Base-by-base conservation (phyloP, 495 filamentous ascomycete species). In the Poronia punctata region DNA sequence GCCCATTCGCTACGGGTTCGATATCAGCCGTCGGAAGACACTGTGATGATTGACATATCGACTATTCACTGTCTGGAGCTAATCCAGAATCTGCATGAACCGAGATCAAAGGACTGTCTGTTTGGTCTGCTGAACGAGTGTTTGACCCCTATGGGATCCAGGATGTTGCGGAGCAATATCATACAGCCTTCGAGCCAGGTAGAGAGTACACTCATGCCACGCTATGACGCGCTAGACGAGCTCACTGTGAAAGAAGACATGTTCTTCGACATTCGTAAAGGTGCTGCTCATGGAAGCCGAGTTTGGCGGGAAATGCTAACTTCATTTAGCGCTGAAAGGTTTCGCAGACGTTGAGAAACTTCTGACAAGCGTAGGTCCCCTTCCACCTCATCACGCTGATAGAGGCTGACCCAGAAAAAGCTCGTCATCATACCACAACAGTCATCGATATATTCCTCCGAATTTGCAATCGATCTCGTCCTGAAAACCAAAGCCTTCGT, bases 31-130 rank as follows among this genome's bases (percentile, higher is more conserved):
- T 88, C 88, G 1, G 83, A 94, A 54, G 86, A 88, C 14, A 83
- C 86, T 0, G 95, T 98, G 92, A 84, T 89, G 65, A 88, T 96
- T 46, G 92, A 96, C 56, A 71, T 88, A 1, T 79, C 84, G 8
- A 92, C 93, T 2, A 83, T 94, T 23, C 72, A 78, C 10, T 84
- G 84, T 7, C 68, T 98, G 10, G 92, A 97, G 59, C 69, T 98
- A 16, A 82, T 97, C 6, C 87, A 95, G 57, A 97, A 95, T 48
- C 57, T 88, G 2, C 83, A 83, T 31, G 78, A 79, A 57, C 56
- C 71, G 10, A 86, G 80, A 48, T 93, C 80, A 1, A 86, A 76
- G 38, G 77, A 81, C 35, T 89, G 78, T 50, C 68, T 98, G 5
- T 93, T 87, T 50, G 86, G 88, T 0, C 55, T 96, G 5, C 57